These are phyloP conservation scores for Arthrinium puccinioides DNA, from an alignment of 2,329 filamentous ascomycete species.

Conservation along the genomic window DNA sequence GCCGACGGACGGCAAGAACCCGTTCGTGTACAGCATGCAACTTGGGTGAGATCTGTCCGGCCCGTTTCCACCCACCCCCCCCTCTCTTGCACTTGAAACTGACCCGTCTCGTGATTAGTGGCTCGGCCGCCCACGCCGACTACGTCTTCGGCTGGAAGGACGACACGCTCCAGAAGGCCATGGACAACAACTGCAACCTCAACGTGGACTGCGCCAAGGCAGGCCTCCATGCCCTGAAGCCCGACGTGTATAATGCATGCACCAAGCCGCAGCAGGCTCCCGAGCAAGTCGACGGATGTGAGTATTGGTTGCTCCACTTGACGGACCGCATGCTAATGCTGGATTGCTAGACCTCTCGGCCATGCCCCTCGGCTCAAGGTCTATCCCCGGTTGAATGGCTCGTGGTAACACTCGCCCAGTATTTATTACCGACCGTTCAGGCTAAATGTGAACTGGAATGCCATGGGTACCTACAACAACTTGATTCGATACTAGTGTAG, in stretches of 20 bases:
- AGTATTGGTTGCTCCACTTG: conserved; percentile 18
- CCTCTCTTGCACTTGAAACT: neutral
- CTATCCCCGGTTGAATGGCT: no score
- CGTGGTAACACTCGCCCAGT: no score
- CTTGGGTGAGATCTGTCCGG: conserved; percentile 22
- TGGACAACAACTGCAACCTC: conserved; percentile 39
- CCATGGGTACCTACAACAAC: no score
- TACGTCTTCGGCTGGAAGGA: conserved; percentile 46
- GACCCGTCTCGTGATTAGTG: no score
- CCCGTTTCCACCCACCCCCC: neutral
- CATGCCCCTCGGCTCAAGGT: no score
- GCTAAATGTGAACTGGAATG: no score
- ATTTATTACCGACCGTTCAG: no score
- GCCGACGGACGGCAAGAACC: conserved; percentile 34
- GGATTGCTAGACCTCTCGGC: no score
- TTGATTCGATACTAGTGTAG: no score
- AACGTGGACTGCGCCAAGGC: conserved; percentile 35
- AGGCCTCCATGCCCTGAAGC: conserved; percentile 36
- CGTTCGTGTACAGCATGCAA: conserved; percentile 37
- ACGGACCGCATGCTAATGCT: no score
- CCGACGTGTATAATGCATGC: conserved; percentile 39
- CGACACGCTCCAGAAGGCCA: conserved; percentile 38
- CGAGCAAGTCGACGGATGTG: conserved; percentile 42
- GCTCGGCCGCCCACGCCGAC: conserved; percentile 41
- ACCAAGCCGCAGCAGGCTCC: conserved; percentile 36